Evolutionary conservation across 2,329 filamentous ascomycete genomes (phyloP), one percentile per base, ranked within the genome.

Genomic region (Knufia fluminis): DNA sequence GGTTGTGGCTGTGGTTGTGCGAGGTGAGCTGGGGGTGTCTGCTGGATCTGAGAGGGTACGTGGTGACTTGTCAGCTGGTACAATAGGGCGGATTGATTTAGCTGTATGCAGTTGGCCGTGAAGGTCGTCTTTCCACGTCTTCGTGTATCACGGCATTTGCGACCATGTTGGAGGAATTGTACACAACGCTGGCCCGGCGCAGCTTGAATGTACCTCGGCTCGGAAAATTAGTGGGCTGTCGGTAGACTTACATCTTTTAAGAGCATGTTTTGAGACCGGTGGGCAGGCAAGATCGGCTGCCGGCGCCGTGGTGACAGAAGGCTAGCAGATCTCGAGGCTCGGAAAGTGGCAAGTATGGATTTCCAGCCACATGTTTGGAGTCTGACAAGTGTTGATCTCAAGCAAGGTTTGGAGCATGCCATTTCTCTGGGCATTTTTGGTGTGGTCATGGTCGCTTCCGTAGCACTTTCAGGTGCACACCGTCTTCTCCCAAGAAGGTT

Each of bases 351-450:
- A 31, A 31, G 10, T 41, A 17, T 19, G 16, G 12, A 19, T 19
- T 23, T 8, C 9, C 16, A 41, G 38, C 38, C 38, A 41, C 38
- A 41, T 41, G 38, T 19, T 8, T 38, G 22, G 22, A 22, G 3
- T 22, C 12, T 23, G 14, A 7, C 16, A 19, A 10, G 17, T 19
- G 3, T 23, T 22, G 20, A 22, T 41, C 22, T 22, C 38, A 23
- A 41, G 38, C 38, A 41, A 41, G 38, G 38, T 7, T 41, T 41
- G 9, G 22, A 22, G 38, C n/a, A n/a, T n/a, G n/a, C n/a, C n/a
- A n/a, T n/a, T n/a, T n/a, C n/a, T n/a, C n/a, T n/a, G n/a, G n/a
- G n/a, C n/a, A n/a, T n/a, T n/a, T n/a, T n/a, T n/a, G n/a, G n/a
- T n/a, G n/a, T n/a, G n/a, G n/a, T n/a, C n/a, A n/a, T n/a, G n/a